Percentiles rank a stretch among this genome's conserved stretches.
phyloP scores from a whole-genome alignment of 2,329 filamentous ascomycete species.

The Fusarium tanahbumbuense region DNA sequence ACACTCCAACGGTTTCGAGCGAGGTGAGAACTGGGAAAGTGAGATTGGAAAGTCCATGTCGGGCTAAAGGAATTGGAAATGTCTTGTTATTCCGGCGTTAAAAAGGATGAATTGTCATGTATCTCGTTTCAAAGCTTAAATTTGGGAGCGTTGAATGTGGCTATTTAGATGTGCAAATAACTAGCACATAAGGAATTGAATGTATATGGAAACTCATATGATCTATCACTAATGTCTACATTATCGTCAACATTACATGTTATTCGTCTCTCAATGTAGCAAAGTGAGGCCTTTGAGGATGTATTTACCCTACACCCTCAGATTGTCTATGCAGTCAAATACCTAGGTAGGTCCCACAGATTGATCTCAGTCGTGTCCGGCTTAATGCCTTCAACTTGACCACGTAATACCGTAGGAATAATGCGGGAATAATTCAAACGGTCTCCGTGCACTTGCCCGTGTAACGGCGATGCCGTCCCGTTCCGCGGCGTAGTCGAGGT shows the following conservation, averaged over 20 bases:
- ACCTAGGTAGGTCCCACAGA: not conserved
- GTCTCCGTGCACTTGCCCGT: slow-evolving; percentile 9
- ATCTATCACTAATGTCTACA: not conserved
- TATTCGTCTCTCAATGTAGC: not conserved
- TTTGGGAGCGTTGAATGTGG: slow-evolving; percentile 3
- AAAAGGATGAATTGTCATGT: slow-evolving; percentile 1
- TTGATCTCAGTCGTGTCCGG: not conserved
- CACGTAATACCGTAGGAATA: not conserved
- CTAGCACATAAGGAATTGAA: not conserved
- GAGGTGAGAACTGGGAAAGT: slow-evolving; percentile 81
- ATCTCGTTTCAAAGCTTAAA: not conserved
- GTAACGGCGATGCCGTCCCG: slow-evolving; percentile 33
- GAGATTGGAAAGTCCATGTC: slow-evolving; percentile 86
- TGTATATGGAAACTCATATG: not conserved
- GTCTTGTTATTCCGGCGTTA: slow-evolving; percentile 28
- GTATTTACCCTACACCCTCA: not conserved
- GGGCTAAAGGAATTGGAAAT: slow-evolving; percentile 42
- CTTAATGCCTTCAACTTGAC: not conserved
- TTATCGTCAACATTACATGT: not conserved
- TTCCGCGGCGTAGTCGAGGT: slow-evolving; percentile 36
- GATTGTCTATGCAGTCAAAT: not conserved
- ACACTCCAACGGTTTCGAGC: slow-evolving; percentile 81
- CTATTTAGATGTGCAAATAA: not conserved
- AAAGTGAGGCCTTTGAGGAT: not conserved
- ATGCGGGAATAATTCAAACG: slow-evolving; percentile 38